Percentiles rank a stretch among this genome's conserved stretches.
These are phyloP conservation scores for Alnus glutinosa DNA, from an alignment of 306 rosid genomes.

Conservation along the genomic window DNA sequence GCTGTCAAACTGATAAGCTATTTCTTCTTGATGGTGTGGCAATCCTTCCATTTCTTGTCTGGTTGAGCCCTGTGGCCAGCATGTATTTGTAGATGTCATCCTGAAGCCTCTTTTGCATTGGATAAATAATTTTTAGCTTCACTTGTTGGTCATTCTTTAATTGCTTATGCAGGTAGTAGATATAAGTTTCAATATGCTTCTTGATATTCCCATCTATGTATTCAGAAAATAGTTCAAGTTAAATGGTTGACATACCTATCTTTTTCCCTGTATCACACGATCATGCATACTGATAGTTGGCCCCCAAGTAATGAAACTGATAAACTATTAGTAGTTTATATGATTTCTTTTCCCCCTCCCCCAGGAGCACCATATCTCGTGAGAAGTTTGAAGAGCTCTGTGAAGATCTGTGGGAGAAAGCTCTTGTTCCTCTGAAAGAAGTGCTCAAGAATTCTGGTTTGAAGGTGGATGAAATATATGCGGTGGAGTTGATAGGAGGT, in stretches of 20 bases:
- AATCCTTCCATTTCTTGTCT: neutral
- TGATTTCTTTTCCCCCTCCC: constrained; percentile 18
- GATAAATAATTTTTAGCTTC: neutral
- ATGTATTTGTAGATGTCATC: neutral
- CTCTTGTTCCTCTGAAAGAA: constrained; percentile 76
- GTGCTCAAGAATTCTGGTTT: constrained; percentile 71
- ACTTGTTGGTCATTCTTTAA: neutral
- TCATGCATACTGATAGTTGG: neutral
- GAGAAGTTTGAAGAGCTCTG: constrained; percentile 96
- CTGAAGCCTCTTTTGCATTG: neutral
- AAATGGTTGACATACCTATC: neutral
- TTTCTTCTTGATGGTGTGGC: neutral
- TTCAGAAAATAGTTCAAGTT: neutral
- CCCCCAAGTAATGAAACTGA: no score
- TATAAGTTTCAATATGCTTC: neutral
- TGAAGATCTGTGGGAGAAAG: constrained; percentile 87
- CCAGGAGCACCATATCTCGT: constrained; percentile 90
- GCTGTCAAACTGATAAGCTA: neutral
- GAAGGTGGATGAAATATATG: constrained; percentile 66
- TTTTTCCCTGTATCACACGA: neutral
- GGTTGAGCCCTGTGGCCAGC: neutral
- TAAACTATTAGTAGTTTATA: neutral
- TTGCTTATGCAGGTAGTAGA: neutral
- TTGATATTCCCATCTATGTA: neutral
- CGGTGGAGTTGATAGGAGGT: constrained; percentile 96